phyloP scores from a whole-genome alignment of 805 yeast species.

The Torulaspora gathmanii region DNA sequence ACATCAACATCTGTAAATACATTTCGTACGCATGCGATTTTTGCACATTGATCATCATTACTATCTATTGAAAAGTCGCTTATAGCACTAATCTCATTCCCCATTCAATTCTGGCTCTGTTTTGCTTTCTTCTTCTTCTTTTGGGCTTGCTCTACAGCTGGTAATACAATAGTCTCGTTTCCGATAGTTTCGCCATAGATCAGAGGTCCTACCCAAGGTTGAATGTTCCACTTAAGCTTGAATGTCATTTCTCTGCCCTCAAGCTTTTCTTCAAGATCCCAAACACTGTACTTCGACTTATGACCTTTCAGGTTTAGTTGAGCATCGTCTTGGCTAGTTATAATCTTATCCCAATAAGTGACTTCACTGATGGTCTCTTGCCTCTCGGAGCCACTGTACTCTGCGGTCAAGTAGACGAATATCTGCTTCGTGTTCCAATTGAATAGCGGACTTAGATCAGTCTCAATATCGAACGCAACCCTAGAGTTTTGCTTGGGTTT shows the following conservation, averaged over 20 bases:
- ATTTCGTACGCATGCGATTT: background rate
- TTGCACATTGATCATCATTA: constrained; percentile 1
- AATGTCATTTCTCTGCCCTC: constrained; percentile 62
- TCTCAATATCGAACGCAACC: constrained; percentile 64
- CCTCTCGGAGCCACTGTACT: constrained; percentile 51
- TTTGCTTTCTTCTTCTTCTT: constrained; percentile 3
- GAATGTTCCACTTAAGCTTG: constrained; percentile 83
- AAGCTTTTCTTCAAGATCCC: constrained; percentile 67
- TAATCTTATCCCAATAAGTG: constrained; percentile 87
- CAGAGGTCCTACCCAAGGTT: constrained; percentile 83
- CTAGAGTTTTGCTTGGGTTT: constrained; percentile 73
- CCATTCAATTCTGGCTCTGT: background rate
- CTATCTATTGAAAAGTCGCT: background rate
- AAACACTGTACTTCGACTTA: constrained; percentile 74
- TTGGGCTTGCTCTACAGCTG: constrained; percentile 1
- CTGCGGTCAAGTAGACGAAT: constrained; percentile 86
- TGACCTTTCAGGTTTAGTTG: constrained; percentile 46
- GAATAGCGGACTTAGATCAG: constrained; percentile 74
- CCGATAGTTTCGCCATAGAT: constrained; percentile 55
- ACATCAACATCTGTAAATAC: background rate
- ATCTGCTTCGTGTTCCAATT: constrained; percentile 97
- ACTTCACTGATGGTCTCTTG: constrained; percentile 54
- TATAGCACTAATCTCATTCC: too few species aligned
- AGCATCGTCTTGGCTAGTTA: constrained; percentile 56
- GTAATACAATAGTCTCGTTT: constrained; percentile 8